Conservation (phyloP, 371 early-diverging fungal genomes). For the Zopfochytrium polystomum region DNA sequence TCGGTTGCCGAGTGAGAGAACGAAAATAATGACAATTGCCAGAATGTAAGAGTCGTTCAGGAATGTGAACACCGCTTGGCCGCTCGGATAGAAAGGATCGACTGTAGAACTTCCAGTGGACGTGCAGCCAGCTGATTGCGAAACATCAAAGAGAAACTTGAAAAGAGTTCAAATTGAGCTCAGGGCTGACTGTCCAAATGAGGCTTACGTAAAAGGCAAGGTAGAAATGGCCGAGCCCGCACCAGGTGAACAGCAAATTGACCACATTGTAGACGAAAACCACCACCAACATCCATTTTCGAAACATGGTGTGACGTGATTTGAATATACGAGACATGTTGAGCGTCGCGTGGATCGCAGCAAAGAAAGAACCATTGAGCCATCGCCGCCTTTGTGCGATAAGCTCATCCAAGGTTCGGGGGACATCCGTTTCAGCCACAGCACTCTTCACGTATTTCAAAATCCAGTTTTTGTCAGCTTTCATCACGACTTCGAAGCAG, state of each 20-base stretch:
- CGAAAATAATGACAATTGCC: constrained; percentile 57
- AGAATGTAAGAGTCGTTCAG: constrained; percentile 35
- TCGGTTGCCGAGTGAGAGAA: constrained; percentile 83
- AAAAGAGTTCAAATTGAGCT: not conserved
- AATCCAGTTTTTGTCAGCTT: constrained; percentile 37
- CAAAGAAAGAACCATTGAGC: constrained; percentile 74
- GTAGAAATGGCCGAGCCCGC: constrained; percentile 53
- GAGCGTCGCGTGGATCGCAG: constrained; percentile 27
- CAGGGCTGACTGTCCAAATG: too few species aligned
- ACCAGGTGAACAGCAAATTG: constrained; percentile 59
- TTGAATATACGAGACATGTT: constrained; percentile 31
- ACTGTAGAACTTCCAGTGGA: constrained; percentile 17
- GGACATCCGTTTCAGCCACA: constrained; percentile 78
- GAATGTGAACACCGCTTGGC: constrained; percentile 27
- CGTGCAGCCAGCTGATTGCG: constrained; percentile 4
- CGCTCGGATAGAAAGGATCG: constrained; percentile 44
- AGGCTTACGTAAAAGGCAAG: constrained; percentile 39
- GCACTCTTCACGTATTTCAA: constrained; percentile 58
- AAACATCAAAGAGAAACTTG: constrained; percentile 20
- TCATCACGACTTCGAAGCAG: constrained; percentile 46
- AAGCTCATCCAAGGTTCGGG: constrained; percentile 70
- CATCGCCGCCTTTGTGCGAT: constrained; percentile 83
- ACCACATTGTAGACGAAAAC: constrained; percentile 40
- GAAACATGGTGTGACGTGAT: constrained; percentile 31
- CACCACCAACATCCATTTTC: constrained; percentile 34